phyloP scores from a whole-genome alignment of 176 grass and related monocot species.

The Musa beccarii region DNA sequence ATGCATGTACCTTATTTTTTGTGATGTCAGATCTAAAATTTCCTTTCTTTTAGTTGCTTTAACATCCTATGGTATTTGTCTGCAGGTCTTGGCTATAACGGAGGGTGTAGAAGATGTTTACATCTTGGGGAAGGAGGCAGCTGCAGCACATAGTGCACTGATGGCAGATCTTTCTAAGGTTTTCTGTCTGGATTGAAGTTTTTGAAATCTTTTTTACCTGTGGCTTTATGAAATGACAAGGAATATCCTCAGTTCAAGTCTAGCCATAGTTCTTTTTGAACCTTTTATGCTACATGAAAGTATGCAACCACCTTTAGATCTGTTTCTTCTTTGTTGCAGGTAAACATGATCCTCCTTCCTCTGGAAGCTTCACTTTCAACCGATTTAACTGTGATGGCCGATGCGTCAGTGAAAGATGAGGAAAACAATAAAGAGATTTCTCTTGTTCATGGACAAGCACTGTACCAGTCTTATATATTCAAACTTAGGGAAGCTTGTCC shows the following conservation, averaged over 20 bases:
- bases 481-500: conserved; percentile 77
- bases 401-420: conserved; percentile 54
- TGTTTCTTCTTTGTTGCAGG: conserved; percentile 48
- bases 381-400: conserved; percentile 70
- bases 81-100: conserved; percentile 89
- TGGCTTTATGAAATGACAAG: background rate
- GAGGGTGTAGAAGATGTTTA: conserved; percentile 85
- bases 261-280: background rate
- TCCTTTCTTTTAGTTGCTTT: conserved; percentile 17
- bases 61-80: conserved; percentile 13
- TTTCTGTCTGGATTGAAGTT: conserved; percentile 7
- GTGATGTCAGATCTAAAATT: background rate
- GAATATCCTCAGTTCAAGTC: background rate
- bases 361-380: conserved; percentile 63
- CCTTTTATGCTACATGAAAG: background rate
- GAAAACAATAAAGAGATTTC: conserved; percentile 45
- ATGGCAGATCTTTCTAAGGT: conserved; percentile 84
- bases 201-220: background rate
- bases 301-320: conserved; percentile 14
- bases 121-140: conserved; percentile 66
- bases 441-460: conserved; percentile 65
- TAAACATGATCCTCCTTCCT: conserved; percentile 72
- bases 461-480: conserved; percentile 73
- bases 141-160: conserved; percentile 58
- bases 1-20: background rate